Percentiles rank a stretch among this genome's conserved stretches.
Evolutionary conservation across 306 rosid genomes (phyloP).

Genomic region (Trifolium fragiferum): DNA sequence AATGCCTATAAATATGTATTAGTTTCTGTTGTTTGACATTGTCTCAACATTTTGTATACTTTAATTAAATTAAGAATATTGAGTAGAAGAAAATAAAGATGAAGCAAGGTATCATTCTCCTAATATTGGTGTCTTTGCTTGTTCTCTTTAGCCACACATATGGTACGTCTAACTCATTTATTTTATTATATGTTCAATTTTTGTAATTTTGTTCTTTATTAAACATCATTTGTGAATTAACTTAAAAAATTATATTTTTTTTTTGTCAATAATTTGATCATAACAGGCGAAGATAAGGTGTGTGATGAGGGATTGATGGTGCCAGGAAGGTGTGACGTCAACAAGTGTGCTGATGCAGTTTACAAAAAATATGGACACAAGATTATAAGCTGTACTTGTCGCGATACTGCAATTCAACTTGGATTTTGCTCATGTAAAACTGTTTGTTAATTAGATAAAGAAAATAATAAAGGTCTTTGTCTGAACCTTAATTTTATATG

Average conservation of each 20-base stretch:
- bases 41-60: not conserved
- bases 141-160: not conserved
- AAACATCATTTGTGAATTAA: too few species aligned
- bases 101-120: not conserved
- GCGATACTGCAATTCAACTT: not conserved
- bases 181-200: not conserved
- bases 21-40: not conserved
- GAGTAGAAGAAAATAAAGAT: not conserved
- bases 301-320: not conserved
- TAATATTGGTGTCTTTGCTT: not conserved
- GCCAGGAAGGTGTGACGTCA: not conserved
- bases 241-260: not conserved
- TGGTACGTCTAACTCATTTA: not conserved
- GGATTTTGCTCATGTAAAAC: not conserved
- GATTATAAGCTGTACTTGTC: not conserved
- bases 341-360: not conserved
- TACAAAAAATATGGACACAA: not conserved
- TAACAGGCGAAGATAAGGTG: not conserved
- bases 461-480: too few species aligned
- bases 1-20: not conserved
- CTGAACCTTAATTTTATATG: too few species aligned
- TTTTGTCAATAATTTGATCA: not conserved
- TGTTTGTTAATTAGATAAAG: not conserved
- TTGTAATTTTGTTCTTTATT: too few species aligned
- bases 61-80: not conserved